phyloP scores from a whole-genome alignment of 768 basidiomycete species.

The Tephrocybe rancida region DNA sequence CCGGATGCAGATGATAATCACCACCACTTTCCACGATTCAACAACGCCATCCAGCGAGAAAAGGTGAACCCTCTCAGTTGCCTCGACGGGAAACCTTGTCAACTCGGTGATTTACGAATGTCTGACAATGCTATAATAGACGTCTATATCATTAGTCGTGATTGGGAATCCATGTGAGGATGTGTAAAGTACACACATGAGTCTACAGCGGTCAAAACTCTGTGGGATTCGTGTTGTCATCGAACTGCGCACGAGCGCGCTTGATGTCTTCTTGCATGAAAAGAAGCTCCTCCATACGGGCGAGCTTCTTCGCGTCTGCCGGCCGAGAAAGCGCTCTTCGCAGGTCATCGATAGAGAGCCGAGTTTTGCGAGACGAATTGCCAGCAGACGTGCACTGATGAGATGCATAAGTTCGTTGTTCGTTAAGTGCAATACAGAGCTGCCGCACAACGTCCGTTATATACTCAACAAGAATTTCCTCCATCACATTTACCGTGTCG shows the following conservation, averaged over 20 bases:
- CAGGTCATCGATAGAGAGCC: slow-evolving; percentile 87
- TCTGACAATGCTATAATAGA: slow-evolving; percentile 1
- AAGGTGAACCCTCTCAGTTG: not conserved
- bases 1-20: slow-evolving; percentile 1
- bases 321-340: slow-evolving; percentile 77
- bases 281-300: slow-evolving; percentile 87
- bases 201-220: slow-evolving; percentile 37
- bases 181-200: slow-evolving; percentile 4
- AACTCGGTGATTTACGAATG: slow-evolving; percentile 10
- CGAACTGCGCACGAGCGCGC: slow-evolving; percentile 81
- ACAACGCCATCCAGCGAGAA: slow-evolving; percentile 3
- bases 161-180: too few species aligned
- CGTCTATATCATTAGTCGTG: too few species aligned
- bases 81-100: not conserved
- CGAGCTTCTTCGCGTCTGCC: slow-evolving; percentile 91
- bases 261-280: slow-evolving; percentile 97
- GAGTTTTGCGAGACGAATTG: slow-evolving; percentile 66
- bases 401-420: slow-evolving; percentile 11
- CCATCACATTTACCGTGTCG: slow-evolving; percentile 90
- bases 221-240: slow-evolving; percentile 43
- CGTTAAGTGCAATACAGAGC: slow-evolving; percentile 10
- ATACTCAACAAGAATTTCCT: slow-evolving; percentile 90
- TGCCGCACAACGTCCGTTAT: slow-evolving; percentile 84
- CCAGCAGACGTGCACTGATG: slow-evolving; percentile 73
- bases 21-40: not conserved